A percentile compares a stretch with the other conserved stretches of the same genome.
Conservation (phyloP, 441 rosid genomes). For the Erodium texanum region DNA sequence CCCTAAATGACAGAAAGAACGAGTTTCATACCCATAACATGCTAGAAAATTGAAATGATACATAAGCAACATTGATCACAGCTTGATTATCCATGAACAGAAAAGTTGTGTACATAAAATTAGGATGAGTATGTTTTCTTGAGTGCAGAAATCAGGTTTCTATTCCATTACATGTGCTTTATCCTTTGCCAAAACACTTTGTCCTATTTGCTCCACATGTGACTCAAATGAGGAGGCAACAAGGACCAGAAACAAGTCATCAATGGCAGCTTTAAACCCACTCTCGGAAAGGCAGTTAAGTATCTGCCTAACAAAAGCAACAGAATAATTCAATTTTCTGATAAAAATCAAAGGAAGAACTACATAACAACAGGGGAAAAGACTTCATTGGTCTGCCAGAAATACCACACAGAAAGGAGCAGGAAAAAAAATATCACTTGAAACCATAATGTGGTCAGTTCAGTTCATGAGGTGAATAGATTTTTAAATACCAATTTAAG, state of each 20-base stretch:
- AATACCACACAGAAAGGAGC: background rate
- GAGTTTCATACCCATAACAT: no score
- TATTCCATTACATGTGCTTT: background rate
- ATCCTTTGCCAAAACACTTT: background rate
- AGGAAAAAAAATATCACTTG: background rate
- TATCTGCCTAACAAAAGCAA: slow-evolving; percentile 2
- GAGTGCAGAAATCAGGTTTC: background rate
- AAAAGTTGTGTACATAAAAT: no score
- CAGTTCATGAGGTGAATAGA: background rate
- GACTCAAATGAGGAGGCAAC: background rate
- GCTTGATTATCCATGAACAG: background rate
- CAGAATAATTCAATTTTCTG: background rate
- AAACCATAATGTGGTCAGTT: background rate
- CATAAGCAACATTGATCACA: background rate
- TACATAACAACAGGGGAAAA: background rate
- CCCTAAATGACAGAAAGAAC: no score
- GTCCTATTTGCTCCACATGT: background rate
- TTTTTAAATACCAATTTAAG: background rate
- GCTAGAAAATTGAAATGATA: background rate
- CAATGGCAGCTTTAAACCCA: background rate
- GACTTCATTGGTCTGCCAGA: background rate
- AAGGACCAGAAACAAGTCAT: background rate
- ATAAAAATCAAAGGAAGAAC: background rate
- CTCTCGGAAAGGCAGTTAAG: slow-evolving; percentile 2
- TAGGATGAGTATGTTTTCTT: background rate